Conservation (phyloP, 371 early-diverging fungal species). For the Syncephalastrum contaminatum region DNA sequence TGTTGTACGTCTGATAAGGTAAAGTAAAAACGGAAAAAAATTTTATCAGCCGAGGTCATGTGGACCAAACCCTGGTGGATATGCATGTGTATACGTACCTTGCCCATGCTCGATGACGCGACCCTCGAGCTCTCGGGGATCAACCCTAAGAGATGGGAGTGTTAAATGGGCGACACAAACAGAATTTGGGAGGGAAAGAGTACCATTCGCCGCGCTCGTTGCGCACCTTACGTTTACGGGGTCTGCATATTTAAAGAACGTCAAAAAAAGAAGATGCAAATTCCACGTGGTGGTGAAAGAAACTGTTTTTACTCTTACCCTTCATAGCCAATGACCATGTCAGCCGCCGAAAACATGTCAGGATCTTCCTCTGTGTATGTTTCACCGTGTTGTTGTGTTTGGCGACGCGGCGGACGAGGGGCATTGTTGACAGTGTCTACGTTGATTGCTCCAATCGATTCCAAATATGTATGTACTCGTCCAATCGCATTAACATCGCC, state of each 20-base stretch:
- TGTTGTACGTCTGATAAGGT: conserved; percentile 3
- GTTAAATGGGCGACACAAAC: background rate
- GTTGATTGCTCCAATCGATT: conserved; percentile 81
- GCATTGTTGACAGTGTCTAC: conserved; percentile 42
- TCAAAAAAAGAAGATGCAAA: conserved; percentile 2
- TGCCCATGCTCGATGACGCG: conserved; percentile 61
- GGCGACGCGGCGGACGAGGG: conserved; percentile 34
- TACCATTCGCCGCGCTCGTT: conserved; percentile 70
- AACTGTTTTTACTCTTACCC: conserved; percentile 24
- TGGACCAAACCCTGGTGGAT: background rate
- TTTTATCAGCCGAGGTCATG: background rate
- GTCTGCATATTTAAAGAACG: conserved; percentile 12
- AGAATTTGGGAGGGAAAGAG: background rate
- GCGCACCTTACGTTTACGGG: conserved; percentile 63
- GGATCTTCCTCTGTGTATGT: conserved; percentile 6
- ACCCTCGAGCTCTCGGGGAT: conserved; percentile 64
- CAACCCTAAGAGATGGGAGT: conserved; percentile 48
- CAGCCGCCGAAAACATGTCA: conserved; percentile 29
- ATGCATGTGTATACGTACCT: conserved; percentile 7
- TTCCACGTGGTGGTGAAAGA: background rate
- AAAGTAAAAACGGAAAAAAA: conserved; percentile 1
- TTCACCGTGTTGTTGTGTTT: conserved; percentile 9
- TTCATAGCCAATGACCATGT: conserved; percentile 39
- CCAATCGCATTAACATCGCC: conserved; percentile 94
- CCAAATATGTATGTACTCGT: conserved; percentile 83